A percentile compares a stretch with the other conserved stretches of the same genome.
These are phyloP conservation scores for Vachellia collinsii DNA, from an alignment of 306 rosid species.

Conservation along the genomic window DNA sequence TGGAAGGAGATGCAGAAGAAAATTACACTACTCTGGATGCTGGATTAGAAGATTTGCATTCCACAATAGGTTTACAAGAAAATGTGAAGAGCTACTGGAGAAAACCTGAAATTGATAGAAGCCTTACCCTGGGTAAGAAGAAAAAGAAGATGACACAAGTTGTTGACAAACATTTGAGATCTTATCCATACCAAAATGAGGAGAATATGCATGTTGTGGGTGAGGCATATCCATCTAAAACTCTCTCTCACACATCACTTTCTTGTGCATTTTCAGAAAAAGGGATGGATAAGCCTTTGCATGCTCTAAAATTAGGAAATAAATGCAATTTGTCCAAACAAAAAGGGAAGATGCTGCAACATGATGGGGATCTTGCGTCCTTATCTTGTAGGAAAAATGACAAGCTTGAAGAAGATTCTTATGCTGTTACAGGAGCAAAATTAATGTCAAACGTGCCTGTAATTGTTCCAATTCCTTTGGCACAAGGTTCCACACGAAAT, in stretches of 20 bases:
- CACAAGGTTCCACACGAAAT: conserved; percentile 41
- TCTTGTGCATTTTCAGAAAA: conserved; percentile 35
- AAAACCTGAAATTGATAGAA: conserved; percentile 42
- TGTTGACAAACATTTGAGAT: conserved; percentile 37
- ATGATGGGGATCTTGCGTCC: conserved; percentile 42
- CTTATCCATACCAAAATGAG: conserved; percentile 35
- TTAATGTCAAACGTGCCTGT: conserved; percentile 39
- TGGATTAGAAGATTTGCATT: conserved; percentile 42
- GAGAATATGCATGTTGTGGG: conserved; percentile 33
- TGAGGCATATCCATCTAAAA: conserved; percentile 25
- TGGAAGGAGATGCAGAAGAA: conserved; percentile 44
- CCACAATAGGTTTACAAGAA: conserved; percentile 37
- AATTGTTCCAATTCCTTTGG: conserved; percentile 28
- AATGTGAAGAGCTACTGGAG: conserved; percentile 35
- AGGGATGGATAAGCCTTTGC: conserved; percentile 41
- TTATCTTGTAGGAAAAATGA: conserved; percentile 37
- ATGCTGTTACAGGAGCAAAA: conserved; percentile 43
- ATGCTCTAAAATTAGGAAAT: conserved; percentile 39
- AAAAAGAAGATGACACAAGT: conserved; percentile 48
- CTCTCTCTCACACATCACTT: conserved; percentile 18
- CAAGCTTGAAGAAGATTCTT: conserved; percentile 32
- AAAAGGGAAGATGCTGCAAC: conserved; percentile 50
- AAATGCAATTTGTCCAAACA: conserved; percentile 43
- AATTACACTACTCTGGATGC: conserved; percentile 21
- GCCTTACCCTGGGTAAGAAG: conserved; percentile 44